phyloP scores from a whole-genome alignment of 1,284 basidiomycete genomes.

The Fomitopsis pinicola region DNA sequence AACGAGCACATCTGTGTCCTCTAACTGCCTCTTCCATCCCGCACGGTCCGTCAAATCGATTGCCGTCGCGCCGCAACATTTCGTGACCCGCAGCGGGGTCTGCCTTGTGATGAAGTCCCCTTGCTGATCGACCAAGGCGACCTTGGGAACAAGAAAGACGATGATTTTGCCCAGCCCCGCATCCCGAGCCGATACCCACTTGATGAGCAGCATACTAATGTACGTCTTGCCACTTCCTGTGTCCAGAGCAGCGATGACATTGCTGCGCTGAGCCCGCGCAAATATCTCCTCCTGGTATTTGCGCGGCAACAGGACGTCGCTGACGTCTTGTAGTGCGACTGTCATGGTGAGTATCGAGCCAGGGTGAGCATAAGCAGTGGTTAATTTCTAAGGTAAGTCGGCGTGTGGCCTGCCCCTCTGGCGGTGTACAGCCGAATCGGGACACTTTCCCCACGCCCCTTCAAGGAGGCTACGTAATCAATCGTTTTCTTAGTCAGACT shows the following conservation, averaged over 20 bases:
- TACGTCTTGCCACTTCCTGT: slow-evolving; percentile 83
- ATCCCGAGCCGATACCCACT: slow-evolving; percentile 60
- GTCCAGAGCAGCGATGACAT: slow-evolving; percentile 74
- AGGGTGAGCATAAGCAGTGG: background rate
- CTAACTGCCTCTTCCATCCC: slow-evolving; percentile 63
- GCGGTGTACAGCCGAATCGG: background rate
- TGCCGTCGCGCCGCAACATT: slow-evolving; percentile 65
- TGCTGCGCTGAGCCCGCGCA: slow-evolving; percentile 59
- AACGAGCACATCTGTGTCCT: slow-evolving; percentile 68
- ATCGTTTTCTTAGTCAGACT: too few species aligned
- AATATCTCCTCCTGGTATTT: slow-evolving; percentile 76
- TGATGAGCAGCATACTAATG: slow-evolving; percentile 74
- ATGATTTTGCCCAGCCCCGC: slow-evolving; percentile 46
- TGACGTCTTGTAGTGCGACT: slow-evolving; percentile 20
- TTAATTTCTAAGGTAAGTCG: background rate
- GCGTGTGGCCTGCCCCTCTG: background rate
- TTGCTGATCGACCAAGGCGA: slow-evolving; percentile 80
- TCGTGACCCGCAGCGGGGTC: slow-evolving; percentile 59
- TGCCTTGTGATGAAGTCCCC: slow-evolving; percentile 61
- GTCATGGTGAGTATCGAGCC: slow-evolving; percentile 9
- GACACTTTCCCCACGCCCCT: background rate
- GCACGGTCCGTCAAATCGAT: slow-evolving; percentile 64
- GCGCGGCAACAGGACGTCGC: slow-evolving; percentile 39
- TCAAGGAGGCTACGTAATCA: too few species aligned
- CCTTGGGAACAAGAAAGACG: slow-evolving; percentile 78